These are phyloP conservation scores for Wickerhamomyces chaumierensis DNA, from an alignment of 805 yeast genomes.

Conservation along the genomic window DNA sequence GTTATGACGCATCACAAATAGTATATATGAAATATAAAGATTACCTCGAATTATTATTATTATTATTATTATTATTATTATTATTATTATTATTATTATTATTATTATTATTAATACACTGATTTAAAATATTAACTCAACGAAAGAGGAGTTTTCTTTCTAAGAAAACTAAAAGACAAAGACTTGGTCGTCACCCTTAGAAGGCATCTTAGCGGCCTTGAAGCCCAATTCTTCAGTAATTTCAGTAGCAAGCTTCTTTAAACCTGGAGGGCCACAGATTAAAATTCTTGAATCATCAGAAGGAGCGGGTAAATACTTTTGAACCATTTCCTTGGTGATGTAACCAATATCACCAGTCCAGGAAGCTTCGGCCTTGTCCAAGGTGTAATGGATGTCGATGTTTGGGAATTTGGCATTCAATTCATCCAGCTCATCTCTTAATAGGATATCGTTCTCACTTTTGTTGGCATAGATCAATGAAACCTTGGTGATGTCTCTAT, in stretches of 20 bases:
- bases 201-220: conserved; percentile 30
- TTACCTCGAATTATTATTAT: too few relatives aligned
- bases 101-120: too few relatives aligned
- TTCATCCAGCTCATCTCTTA: conserved; percentile 64
- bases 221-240: conserved; percentile 54
- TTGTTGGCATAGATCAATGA: conserved; percentile 63
- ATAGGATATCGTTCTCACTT: conserved; percentile 63
- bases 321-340: conserved; percentile 47
- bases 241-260: conserved; percentile 43
- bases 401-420: conserved; percentile 51
- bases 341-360: conserved; percentile 56
- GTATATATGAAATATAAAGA: too few relatives aligned
- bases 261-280: conserved; percentile 65
- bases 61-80: too few relatives aligned
- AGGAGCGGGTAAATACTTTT: conserved; percentile 40
- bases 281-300: conserved; percentile 42
- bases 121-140: too few relatives aligned
- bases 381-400: conserved; percentile 47
- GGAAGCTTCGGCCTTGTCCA: conserved; percentile 34
- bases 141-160: too few relatives aligned
- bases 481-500: conserved; percentile 52
- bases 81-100: too few relatives aligned
- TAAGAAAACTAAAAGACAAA: conserved; percentile 41
- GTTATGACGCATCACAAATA: too few relatives aligned
- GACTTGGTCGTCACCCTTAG: conserved; percentile 43